Base-by-base conservation (phyloP, 768 basidiomycete genomes). In the Hortiboletus campestris region DNA sequence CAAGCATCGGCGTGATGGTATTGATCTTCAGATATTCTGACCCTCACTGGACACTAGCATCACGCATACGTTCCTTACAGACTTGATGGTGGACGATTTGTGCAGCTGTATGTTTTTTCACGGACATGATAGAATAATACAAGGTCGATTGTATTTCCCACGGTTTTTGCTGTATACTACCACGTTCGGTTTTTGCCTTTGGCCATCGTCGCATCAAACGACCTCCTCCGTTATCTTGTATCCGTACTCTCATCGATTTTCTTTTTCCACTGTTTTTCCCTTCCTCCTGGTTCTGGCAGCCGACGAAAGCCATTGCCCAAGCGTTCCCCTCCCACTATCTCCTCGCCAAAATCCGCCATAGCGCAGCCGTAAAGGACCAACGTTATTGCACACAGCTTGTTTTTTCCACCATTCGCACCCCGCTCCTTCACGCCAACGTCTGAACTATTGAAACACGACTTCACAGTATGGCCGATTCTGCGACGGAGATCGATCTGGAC, bases 401-500 rank as follows among this genome's bases (percentile, higher is more conserved):
- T 71, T 71, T 72, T 63, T 69, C 58, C 56, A 45, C 62, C 59
- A 57, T 35, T 44, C 59, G 44, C 47, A 36, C 54, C 50, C 57
- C 58, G 48, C 53, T 45, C 54, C 28, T 51, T 61, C 57, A 47
- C 63, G 38, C 62, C 71, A 46, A 45, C 55, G 25, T 48, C 55
- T 55, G 25, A 61, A 60, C 56, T 35, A 42, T 41, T 39, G 43
- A 58, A 48, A 35, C 57, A 56, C 62, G 55, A 45, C 61, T 25
- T 41, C 39, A 32, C 71, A 66, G 44, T 53, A 91, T 91, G 89
- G 85, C 89, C 69, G 89, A 92, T 67, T 78, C 85, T 63, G 77
- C 84, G 58, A 89, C 88, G 70, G 96, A 98, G 74, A 96, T 99
- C 76, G 96, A 99, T 84, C 84, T 98, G 59, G 96, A 99, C 82